Evolutionary conservation across 2,329 filamentous ascomycete genomes (phyloP), one percentile per base, ranked within the genome.

Genomic region (Penicillium sp.): DNA sequence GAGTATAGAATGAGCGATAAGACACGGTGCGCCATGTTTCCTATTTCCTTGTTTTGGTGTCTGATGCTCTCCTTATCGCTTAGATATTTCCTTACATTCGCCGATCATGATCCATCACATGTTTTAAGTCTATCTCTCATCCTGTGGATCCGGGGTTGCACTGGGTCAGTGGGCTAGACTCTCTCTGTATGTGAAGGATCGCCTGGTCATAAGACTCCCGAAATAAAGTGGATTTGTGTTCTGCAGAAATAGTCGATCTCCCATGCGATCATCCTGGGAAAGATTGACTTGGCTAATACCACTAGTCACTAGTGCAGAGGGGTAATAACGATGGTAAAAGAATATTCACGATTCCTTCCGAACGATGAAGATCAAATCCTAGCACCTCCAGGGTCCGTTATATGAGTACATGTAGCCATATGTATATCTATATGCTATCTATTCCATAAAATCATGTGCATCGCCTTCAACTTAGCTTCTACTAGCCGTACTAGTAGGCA

Each of bases 211-310:
- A 48, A 53, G 59, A 62, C 57, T 23, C 42, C 23, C 44, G 46
- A 51, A 29, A 51, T 55, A 57, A 56, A 50, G 54, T 57, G 50
- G 31, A 42, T 37, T 29, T 31, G 43, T 31, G 47, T 50, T 54
- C 55, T 62, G 57, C 59, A 62, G 57, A 51, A 42, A 31, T 44
- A 42, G 57, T 50, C 59, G 59, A 62, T 62, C 57, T 62, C 52
- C 59, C 56, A 52, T 55, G 27, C 47, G 55, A 58, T 58, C 51
- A 58, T 54, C 50, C 37, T 11, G 40, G 25, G 15, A n/a, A 15
- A 23, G 51, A 57, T 57, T 44, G 40, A 40, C 43, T 42, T 42
- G 23, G 23, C 46, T 46, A 37, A 48, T 55, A 52, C 41, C 45
- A 48, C 33, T 42, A 35, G 37, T 12, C 37, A 40, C 18, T 50